Conservation (phyloP, 495 filamentous ascomycete species). For the Clavariopsis aquatica region DNA sequence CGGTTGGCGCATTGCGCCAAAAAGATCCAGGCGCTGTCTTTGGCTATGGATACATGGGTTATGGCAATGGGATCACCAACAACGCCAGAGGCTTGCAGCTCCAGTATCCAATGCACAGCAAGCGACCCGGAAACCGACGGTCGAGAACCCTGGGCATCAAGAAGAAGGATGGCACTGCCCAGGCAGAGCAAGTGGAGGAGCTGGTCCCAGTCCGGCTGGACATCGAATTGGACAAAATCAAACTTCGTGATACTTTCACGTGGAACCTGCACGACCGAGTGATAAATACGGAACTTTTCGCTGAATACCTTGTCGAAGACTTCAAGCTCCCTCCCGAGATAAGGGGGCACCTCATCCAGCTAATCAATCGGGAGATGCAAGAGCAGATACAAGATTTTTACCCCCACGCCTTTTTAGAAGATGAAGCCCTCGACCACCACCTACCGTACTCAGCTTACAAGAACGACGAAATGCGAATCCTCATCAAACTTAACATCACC, state of each 20-base stretch:
- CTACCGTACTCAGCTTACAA: conserved; percentile 93
- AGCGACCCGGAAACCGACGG: conserved; percentile 70
- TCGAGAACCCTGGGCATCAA: conserved; percentile 68
- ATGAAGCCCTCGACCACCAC: conserved; percentile 86
- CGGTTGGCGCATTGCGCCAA: conserved; percentile 53
- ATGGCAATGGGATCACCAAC: conserved; percentile 83
- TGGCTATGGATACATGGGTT: conserved; percentile 85
- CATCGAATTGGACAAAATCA: conserved; percentile 93
- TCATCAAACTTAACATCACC: conserved; percentile 95
- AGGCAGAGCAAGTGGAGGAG: conserved; percentile 87
- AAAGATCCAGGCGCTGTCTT: conserved; percentile 63
- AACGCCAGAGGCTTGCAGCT: conserved; percentile 58
- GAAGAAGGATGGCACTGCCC: conserved; percentile 75
- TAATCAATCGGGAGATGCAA: conserved; percentile 75
- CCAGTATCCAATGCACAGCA: conserved; percentile 73
- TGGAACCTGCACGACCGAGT: conserved; percentile 96
- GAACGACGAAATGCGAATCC: conserved; percentile 96
- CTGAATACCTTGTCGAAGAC: conserved; percentile 87
- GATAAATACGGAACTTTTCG: conserved; percentile 75
- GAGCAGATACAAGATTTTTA: conserved; percentile 93
- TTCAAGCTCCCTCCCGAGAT: conserved; percentile 74
- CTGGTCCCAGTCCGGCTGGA: conserved; percentile 89
- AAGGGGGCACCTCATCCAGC: conserved; percentile 64
- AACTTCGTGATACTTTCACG: conserved; percentile 95
- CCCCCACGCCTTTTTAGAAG: conserved; percentile 83